Base-by-base conservation (phyloP, 2,329 filamentous ascomycete species). In the Lasiodiplodia sp. region DNA sequence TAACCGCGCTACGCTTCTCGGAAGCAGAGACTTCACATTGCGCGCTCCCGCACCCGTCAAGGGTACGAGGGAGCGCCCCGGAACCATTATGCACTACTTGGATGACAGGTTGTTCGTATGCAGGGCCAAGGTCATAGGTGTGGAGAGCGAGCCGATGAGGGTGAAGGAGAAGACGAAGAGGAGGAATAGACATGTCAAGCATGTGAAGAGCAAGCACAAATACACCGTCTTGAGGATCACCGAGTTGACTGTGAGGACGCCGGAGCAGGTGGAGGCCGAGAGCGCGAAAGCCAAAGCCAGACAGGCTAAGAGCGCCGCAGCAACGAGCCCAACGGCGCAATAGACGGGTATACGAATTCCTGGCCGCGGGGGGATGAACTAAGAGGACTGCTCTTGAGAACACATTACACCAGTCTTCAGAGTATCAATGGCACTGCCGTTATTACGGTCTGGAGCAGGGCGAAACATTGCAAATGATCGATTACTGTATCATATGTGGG, bases 11-110 rank as follows among this genome's bases (percentile, higher is more conserved):
- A 91, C 89, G 51, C 85, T 91, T 66, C 83, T 99, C 55, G 96
- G 96, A 34, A 95, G 91, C 73, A 87, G 96, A 71, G 95, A 98
- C 79, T 97, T 92, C 82, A 97, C 95, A 5, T 85, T 98, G 71
- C 92, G 94, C 79, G 82, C 84, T 1, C 73, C 78, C 0, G 78
- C 76, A 67, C 34, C 74, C 6, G 62, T 74, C 66, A 78, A 74
- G 70, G 77, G 75, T 14, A 77, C 72, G 31, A 70, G 72, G 18
- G 78, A 79, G 63, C 72, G 72, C 47, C 70, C 70, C 14, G 76
- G 79, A 71, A 44, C 56, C 44, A 79, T 82, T 57, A 78, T 81
- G 47, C 80, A 81, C 44, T 95, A 92, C 77, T 82, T 98, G 71
- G 94, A 97, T 78, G 91, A 95, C 80, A 83, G 89, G 66, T 80